Conservation (phyloP, 108 stramenopile species). For the Nannochloropsis gaditana region DNA sequence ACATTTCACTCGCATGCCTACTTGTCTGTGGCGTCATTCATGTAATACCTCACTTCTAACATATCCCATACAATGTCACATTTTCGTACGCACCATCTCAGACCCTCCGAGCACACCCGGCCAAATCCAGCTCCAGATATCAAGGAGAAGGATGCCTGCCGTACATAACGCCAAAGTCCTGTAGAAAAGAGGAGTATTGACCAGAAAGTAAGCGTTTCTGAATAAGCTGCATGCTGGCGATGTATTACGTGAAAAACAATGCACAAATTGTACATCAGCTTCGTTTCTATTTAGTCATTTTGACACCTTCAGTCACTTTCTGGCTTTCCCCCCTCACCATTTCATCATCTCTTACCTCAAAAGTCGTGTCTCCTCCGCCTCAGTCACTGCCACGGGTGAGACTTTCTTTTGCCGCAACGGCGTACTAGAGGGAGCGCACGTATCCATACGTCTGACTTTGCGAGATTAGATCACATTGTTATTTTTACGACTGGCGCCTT, state of each 20-base stretch:
- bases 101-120: not conserved
- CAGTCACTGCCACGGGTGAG: not conserved
- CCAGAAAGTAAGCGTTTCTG: too few relatives aligned
- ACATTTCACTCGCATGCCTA: too few relatives aligned
- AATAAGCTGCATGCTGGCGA: too few relatives aligned
- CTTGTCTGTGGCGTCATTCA: too few relatives aligned
- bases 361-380: constrained; percentile 4
- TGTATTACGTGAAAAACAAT: too few relatives aligned
- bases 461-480: too few relatives aligned
- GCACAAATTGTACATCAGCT: not conserved
- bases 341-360: not conserved
- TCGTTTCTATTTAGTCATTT: not conserved
- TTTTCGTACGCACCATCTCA: not conserved
- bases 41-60: too few relatives aligned
- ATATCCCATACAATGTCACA: not conserved
- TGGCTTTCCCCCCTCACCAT: not conserved
- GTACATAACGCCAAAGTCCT: not conserved
- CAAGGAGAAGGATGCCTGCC: not conserved
- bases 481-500: too few relatives aligned
- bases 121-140: not conserved
- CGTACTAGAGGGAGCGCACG: not conserved
- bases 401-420: not conserved
- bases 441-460: not conserved
- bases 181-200: not conserved
- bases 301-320: not conserved